Evolutionary conservation across 345 rosid species (phyloP), one percentile per base, ranked within the genome.

Genomic region (Salix caprea): DNA sequence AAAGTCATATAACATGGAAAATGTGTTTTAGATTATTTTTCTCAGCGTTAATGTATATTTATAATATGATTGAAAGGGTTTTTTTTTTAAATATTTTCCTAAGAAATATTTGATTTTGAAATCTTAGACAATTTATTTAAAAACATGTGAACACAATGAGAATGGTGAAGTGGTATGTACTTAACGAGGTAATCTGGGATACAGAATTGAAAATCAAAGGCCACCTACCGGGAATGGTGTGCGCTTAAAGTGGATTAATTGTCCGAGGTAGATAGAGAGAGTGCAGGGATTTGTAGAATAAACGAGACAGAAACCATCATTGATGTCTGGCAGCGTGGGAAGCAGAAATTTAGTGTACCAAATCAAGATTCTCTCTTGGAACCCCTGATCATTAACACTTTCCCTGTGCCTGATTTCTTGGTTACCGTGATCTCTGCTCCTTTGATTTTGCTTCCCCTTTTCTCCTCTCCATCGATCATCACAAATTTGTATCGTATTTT

Each of bases 251-350:
- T 15, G 21, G 56, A 50, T 5, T 4, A 14, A 65, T 13, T 32
- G 32, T 34, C 36, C 19, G 18, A 37, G 10, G 12, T 8, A 39
- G 16, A 48, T 23, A 14, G 46, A 39, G 52, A 44, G 36, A 23
- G 24, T 42, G 46, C 46, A 39, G 19, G 32, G 2, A 8, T 16
- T 8, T 23, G 37, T 36, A 15, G 74, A 36, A 56, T 12, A 26
- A 64, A 40, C 68, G 69, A 61, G 72, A 60, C 67, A 61, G 83
- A 82, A 84, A 76, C 40, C 68, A 87, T 82, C 18, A 83, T 81
- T 73, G 70, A 14, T 82, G 87, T 84, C 83, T 84, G 82, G 82
- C 76, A 85, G 87, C 87, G 82, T 82, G 87, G 84, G 86, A 67
- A 75, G 80, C 84, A 80, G 82, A 82, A 67, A 87, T 7, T 21